Conservation (phyloP, 2,329 filamentous ascomycete species). For the Paecilomyces niveus region DNA sequence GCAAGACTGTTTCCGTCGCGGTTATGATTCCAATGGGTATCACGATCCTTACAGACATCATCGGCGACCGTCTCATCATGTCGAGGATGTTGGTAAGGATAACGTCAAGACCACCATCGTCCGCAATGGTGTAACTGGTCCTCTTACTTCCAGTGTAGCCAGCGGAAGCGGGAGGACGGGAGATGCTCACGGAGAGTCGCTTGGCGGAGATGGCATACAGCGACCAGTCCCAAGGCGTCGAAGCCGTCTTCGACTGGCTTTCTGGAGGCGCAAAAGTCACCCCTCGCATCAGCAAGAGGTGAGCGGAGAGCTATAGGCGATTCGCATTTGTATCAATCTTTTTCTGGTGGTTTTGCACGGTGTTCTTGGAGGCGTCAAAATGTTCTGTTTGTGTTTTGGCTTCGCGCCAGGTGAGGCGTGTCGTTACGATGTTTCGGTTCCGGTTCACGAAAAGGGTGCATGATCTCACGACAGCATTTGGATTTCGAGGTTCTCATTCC, state of each 20-base stretch:
- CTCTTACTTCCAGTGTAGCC: constrained; percentile 19
- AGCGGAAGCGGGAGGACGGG: constrained; percentile 12
- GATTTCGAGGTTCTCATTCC: constrained; percentile 10
- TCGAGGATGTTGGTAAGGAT: constrained; percentile 15
- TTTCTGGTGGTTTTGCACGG: constrained; percentile 13
- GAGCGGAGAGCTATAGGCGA: constrained; percentile 23
- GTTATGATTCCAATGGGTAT: neutral
- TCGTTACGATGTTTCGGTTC: constrained; percentile 5
- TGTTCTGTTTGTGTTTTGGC: constrained; percentile 4
- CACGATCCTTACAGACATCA: constrained; percentile 2
- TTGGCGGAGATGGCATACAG: constrained; percentile 9
- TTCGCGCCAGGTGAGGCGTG: neutral
- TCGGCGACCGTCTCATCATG: constrained; percentile 12
- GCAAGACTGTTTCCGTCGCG: neutral
- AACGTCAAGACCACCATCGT: constrained; percentile 11
- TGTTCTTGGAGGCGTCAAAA: constrained; percentile 10
- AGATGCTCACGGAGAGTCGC: constrained; percentile 5
- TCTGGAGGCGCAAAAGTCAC: constrained; percentile 31
- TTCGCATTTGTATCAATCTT: constrained; percentile 2
- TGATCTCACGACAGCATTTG: constrained; percentile 19
- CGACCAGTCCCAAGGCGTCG: constrained; percentile 28
- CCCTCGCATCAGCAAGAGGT: constrained; percentile 22
- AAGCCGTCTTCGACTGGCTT: constrained; percentile 34
- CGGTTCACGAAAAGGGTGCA: constrained; percentile 20
- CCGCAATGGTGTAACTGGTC: constrained; percentile 18